Evolutionary conservation across 176 grass and related monocot species (phyloP).

Genomic region (Oryza rufipogon): DNA sequence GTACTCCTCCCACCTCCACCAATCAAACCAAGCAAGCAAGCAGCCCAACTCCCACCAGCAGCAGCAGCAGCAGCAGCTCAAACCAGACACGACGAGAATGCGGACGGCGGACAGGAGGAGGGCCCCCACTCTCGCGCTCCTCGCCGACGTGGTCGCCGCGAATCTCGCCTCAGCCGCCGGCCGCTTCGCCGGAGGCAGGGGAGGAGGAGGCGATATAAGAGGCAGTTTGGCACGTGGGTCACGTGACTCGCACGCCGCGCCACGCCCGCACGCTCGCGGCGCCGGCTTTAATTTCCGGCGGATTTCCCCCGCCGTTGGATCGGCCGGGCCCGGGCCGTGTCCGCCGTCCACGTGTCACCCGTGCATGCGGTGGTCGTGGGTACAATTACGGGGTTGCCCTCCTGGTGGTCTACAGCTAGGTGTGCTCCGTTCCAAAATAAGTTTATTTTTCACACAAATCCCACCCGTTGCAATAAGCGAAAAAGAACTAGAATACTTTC

Average conservation of each 20-base stretch:
- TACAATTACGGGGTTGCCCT: not conserved
- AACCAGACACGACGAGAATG: conserved; percentile 20
- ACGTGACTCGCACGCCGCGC: conserved; percentile 31
- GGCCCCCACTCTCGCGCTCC: too few species aligned
- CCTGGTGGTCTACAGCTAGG: not conserved
- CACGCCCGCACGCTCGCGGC: not conserved
- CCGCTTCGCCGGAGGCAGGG: conserved; percentile 25
- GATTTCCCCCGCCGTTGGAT: conserved; percentile 26
- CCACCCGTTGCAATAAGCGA: too few species aligned
- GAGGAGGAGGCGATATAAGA: not conserved
- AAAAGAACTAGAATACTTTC: too few species aligned
- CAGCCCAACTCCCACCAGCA: not conserved
- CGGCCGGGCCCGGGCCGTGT: not conserved
- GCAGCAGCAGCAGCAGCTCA: not conserved
- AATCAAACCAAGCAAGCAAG: not conserved
- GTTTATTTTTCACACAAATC: too few species aligned
- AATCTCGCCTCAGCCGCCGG: conserved; percentile 22
- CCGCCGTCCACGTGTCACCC: conserved; percentile 8
- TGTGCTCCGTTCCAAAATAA: accelerated
- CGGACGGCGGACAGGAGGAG: not conserved
- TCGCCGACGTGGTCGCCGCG: not conserved
- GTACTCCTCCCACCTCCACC: not conserved
- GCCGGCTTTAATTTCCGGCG: not conserved
- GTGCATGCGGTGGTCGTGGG: conserved; percentile 12
- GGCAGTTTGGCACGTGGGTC: conserved; percentile 29